Conservation (phyloP, 768 basidiomycete genomes). For the Asterophora lycoperdoides region DNA sequence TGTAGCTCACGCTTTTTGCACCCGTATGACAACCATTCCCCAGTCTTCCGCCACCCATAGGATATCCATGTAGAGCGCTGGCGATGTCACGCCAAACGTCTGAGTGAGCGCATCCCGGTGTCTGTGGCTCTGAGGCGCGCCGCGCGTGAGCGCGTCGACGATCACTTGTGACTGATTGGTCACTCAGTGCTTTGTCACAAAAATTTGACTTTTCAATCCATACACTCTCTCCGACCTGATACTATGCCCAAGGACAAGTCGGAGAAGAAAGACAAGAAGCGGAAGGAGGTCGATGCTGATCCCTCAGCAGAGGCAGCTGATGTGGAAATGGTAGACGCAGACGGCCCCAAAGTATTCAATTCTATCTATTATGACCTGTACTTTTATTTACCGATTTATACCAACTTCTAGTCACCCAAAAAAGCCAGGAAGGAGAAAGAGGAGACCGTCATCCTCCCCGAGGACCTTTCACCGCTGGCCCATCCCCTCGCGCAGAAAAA, state of each 20-base stretch:
- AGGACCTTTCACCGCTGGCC: conserved; percentile 91
- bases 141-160: background rate
- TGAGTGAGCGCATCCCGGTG: conserved; percentile 48
- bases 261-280: conserved; percentile 73
- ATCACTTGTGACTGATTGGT: conserved; percentile 11
- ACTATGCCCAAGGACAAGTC: conserved; percentile 70
- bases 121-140: background rate
- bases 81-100: conserved; percentile 49
- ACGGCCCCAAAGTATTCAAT: conserved; percentile 26
- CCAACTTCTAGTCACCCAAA: conserved; percentile 40
- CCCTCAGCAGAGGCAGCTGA: conserved; percentile 29
- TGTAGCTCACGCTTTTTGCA: conserved; percentile 34
- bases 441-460: conserved; percentile 62
- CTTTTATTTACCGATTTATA: conserved; percentile 13
- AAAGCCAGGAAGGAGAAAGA: conserved; percentile 64
- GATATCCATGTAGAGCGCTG: conserved; percentile 54
- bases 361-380: conserved; percentile 6
- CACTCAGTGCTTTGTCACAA: conserved; percentile 14
- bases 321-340: conserved; percentile 44
- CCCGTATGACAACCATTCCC: conserved; percentile 36
- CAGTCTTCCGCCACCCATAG: conserved; percentile 47
- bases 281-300: conserved; percentile 44
- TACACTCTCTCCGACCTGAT: background rate
- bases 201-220: conserved; percentile 10
- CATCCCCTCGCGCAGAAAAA: conserved; percentile 92